Conservation (phyloP, 371 early-diverging fungal genomes). For the Rhizopus delemar region DNA sequence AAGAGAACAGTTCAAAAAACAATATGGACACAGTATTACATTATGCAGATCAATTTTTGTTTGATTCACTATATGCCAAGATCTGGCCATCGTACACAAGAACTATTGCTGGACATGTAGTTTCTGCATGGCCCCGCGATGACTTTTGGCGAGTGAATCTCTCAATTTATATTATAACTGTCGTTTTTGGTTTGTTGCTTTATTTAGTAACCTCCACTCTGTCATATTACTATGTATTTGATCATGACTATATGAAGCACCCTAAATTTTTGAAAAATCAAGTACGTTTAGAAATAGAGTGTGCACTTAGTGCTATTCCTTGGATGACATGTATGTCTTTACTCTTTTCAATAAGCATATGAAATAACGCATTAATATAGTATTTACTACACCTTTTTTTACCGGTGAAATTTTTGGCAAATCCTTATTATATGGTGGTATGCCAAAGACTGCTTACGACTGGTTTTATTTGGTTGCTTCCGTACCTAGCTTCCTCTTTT, state of each 20-base stretch:
- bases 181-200: slow-evolving; percentile 72
- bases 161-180: slow-evolving; percentile 70
- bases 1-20: no score
- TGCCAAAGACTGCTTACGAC: slow-evolving; percentile 31
- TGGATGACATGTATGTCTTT: slow-evolving; percentile 61
- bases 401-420: slow-evolving; percentile 86
- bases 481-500: slow-evolving; percentile 76
- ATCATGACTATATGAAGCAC: slow-evolving; percentile 84
- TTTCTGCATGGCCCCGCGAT: slow-evolving; percentile 56
- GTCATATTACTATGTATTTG: slow-evolving; percentile 84
- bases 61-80: slow-evolving; percentile 59
- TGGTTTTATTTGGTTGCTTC: slow-evolving; percentile 71
- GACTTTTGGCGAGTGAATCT: slow-evolving; percentile 68
- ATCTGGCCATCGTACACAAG: slow-evolving; percentile 35
- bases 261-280: slow-evolving; percentile 92
- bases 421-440: slow-evolving; percentile 69
- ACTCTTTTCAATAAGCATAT: no score
- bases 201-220: slow-evolving; percentile 77
- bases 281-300: slow-evolving; percentile 79
- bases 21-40: slow-evolving; percentile 77
- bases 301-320: slow-evolving; percentile 79
- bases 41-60: slow-evolving; percentile 59
- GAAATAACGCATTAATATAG: slow-evolving; percentile 13
- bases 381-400: slow-evolving; percentile 89
- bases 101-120: slow-evolving; percentile 22